Conservation (phyloP, 2,329 filamentous ascomycete species). For the Beauveria bassiana region DNA sequence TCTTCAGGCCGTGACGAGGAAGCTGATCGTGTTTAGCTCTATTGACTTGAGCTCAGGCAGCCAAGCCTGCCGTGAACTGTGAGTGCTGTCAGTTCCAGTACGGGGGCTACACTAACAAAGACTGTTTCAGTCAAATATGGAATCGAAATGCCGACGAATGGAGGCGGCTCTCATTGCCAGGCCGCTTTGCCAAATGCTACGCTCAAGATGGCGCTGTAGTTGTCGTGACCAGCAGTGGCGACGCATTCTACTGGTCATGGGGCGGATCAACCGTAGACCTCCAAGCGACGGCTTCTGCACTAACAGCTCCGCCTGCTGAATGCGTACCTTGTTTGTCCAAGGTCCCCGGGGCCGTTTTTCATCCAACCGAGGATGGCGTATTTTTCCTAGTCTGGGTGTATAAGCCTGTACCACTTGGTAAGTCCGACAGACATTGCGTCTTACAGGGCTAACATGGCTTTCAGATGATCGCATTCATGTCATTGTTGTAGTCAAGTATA, state of each 20-base stretch:
- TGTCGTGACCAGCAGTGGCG: neutral
- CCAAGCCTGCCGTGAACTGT: conserved; percentile 6
- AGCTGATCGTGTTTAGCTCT: conserved; percentile 15
- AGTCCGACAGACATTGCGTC: neutral
- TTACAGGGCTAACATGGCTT: neutral
- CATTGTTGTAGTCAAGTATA: conserved; percentile 6
- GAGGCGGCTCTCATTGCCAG: conserved; percentile 2
- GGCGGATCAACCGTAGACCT: conserved; percentile 2
- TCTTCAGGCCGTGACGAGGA: conserved; percentile 17
- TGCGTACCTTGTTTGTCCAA: neutral
- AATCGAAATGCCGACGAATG: neutral
- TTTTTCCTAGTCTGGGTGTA: conserved; percentile 5
- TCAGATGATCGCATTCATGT: conserved; percentile 5
- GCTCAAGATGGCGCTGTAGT: neutral
- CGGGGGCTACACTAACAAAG: neutral
- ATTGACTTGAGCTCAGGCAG: neutral
- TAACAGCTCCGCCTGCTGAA: neutral
- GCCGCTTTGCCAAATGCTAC: conserved; percentile 8
- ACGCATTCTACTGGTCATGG: conserved; percentile 8
- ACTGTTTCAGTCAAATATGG: conserved; percentile 5
- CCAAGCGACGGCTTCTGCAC: neutral
- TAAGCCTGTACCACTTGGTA: neutral
- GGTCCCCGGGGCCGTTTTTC: conserved; percentile 1
- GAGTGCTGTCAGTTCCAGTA: neutral
- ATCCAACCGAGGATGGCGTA: neutral